A percentile compares a stretch with the other conserved stretches of the same genome.
These are phyloP conservation scores for Fusarium duplospermum DNA, from an alignment of 2,329 filamentous ascomycete species.

Conservation along the genomic window DNA sequence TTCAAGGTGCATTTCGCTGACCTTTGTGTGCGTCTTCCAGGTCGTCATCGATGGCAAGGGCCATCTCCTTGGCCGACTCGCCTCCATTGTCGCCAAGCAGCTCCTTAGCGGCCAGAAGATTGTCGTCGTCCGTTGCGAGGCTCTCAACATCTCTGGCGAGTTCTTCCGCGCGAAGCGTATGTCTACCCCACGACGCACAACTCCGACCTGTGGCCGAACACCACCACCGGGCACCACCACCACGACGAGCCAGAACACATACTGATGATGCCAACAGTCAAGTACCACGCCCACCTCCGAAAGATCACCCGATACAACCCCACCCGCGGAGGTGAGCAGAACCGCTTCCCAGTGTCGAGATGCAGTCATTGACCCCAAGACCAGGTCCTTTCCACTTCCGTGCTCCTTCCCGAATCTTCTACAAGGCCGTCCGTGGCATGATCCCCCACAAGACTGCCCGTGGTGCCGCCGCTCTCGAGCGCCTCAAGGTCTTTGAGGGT, in stretches of 20 bases:
- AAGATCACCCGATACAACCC: conserved; percentile 99
- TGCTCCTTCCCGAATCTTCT: conserved; percentile 99
- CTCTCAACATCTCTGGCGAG: conserved; percentile 99
- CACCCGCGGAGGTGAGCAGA: conserved; percentile 88
- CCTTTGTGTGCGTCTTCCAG: conserved; percentile 58
- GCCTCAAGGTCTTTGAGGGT: conserved; percentile 99
- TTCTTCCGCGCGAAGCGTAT: conserved; percentile 99
- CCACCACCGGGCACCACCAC: conserved; percentile 23
- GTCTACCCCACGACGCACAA: conserved; percentile 58
- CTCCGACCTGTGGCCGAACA: conserved; percentile 35
- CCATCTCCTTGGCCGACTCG: conserved; percentile 98
- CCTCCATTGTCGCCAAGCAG: conserved; percentile 98
- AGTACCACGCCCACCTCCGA: conserved; percentile 99
- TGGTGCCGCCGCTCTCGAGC: conserved; percentile 94
- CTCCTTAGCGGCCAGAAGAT: conserved; percentile 99
- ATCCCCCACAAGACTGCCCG: conserved; percentile 99
- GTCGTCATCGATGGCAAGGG: conserved; percentile 99
- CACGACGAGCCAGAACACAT: conserved; percentile 26
- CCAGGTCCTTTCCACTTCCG: conserved; percentile 99
- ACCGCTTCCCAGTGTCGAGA: conserved; percentile 24
- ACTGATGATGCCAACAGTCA: conserved; percentile 79
- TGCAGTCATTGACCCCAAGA: conserved; percentile 50
- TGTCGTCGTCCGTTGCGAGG: conserved; percentile 98
- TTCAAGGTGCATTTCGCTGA: conserved; percentile 37
- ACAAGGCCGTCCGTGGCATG: conserved; percentile 99